Base-by-base conservation (phyloP, 805 yeast species). In the Citeromyces matritensis region DNA sequence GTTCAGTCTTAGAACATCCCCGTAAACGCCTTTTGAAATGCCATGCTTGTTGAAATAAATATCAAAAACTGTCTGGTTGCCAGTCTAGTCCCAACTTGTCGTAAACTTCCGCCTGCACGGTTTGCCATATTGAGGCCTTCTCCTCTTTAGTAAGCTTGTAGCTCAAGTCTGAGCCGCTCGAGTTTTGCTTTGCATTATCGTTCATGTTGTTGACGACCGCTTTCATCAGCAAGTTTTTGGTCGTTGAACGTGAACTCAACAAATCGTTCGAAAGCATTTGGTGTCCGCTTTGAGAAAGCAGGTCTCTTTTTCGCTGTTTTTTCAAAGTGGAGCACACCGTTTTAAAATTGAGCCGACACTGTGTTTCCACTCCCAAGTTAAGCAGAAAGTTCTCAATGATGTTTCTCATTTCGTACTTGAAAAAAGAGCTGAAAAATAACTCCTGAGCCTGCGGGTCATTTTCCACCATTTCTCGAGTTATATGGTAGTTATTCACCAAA, bases 381-480 rank as follows among this genome's bases (percentile, higher is more conserved):
- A 76, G 49, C 24, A 74, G 42, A 42, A 68, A 79, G 49, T 76
- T 78, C 39, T 79, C 88, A 36, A 79, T 73, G 17, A 79, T 65
- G 43, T 76, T 73, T 40, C 86, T 57, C 83, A 85, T 77, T 47
- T 78, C 81, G 15, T 43, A 51, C 34, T 51, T 51, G 21, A 47
- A 42, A 31, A 45, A 53, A 12, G 39, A 37, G 27, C 46, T 51
- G 27, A 38, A 41, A 11, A 44, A 42, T 6, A 38, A 31, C 23
- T 48, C 32, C n/a, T 23, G 23, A 23, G 24, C 11, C 8, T 35
- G 31, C 23, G 32, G 32, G n/a, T 37, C 34, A n/a, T 33, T 34
- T 23, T 42, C 37, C 23, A 49, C 47, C 5, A 34, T 32, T 5
- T 38, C 31, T 24, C 33, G 34, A 5, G 42, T 42, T 12, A 52